phyloP scores from a whole-genome alignment of 306 rosid genomes.

The Pyrus bretschneideri region DNA sequence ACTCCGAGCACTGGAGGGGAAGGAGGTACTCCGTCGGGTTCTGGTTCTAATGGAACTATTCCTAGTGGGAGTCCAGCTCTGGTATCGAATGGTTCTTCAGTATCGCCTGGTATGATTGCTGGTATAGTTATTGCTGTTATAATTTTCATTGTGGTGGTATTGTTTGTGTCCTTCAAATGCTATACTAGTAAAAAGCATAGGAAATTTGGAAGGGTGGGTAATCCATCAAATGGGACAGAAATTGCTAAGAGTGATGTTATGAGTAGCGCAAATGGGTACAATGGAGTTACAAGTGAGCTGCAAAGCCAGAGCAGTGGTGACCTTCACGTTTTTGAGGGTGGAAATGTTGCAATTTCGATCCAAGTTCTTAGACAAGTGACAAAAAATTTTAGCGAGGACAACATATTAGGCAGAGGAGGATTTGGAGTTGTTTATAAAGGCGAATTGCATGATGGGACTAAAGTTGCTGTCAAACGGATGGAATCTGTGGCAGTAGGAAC shows the following conservation, averaged over 20 bases:
- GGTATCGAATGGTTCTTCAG: conserved; percentile 4
- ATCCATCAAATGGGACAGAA: conserved; percentile 50
- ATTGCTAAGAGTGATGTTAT: conserved; percentile 36
- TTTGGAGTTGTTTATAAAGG: conserved; percentile 91
- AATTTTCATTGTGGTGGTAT: conserved; percentile 42
- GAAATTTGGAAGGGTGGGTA: conserved; percentile 55
- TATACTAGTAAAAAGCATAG: conserved; percentile 33
- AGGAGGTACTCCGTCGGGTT: conserved; percentile 14
- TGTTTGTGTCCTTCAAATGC: conserved; percentile 60
- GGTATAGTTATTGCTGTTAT: conserved; percentile 52
- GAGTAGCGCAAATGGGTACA: conserved; percentile 53
- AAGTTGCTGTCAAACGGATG: conserved; percentile 90
- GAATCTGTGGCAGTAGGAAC: conserved; percentile 56
- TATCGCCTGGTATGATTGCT: conserved; percentile 50
- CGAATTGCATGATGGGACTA: conserved; percentile 73
- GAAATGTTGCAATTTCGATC: conserved; percentile 60
- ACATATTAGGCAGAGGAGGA: conserved; percentile 82
- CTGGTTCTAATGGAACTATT: conserved; percentile 23
- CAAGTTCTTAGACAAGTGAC: conserved; percentile 70
- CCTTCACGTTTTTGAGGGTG: conserved; percentile 59
- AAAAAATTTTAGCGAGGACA: conserved; percentile 60
- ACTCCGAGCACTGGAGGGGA: conserved; percentile 27
- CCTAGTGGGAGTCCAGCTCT: conserved; percentile 25
- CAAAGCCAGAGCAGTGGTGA: conserved; percentile 78
- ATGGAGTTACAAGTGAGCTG: conserved; percentile 55